These are phyloP conservation scores for Mucor velutinosus DNA, from an alignment of 371 early-diverging fungal species.

Conservation along the genomic window DNA sequence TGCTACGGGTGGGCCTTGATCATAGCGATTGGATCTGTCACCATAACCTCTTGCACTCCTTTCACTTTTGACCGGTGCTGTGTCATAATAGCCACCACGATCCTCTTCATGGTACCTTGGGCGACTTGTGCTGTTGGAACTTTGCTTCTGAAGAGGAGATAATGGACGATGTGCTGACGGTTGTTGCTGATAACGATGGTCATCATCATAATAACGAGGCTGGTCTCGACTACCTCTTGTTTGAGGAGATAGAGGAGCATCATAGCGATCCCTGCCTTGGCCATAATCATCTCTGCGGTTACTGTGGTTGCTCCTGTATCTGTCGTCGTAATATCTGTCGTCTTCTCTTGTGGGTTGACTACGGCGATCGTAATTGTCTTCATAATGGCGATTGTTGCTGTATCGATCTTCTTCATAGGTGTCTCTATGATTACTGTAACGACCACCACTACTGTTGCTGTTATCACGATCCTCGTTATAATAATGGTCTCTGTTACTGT, in stretches of 20 bases:
- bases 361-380: neutral
- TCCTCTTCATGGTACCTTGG: constrained; percentile 2
- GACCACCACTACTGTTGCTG: neutral
- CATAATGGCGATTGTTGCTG: neutral
- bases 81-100: neutral
- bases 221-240: constrained; percentile 1
- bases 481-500: neutral
- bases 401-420: neutral
- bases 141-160: neutral
- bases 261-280: neutral
- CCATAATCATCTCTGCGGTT: neutral
- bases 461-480: neutral
- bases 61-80: constrained; percentile 7
- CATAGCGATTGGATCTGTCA: neutral
- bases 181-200: neutral
- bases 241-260: neutral
- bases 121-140: neutral
- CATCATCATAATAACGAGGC: neutral
- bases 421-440: neutral
- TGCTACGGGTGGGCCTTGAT: neutral
- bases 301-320: neutral
- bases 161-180: neutral
- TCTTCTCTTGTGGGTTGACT: neutral
- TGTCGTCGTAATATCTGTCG: neutral
- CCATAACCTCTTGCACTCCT: constrained; percentile 3